Conservation (phyloP, 2,329 filamentous ascomycete species). For the Truncatella angustata region DNA sequence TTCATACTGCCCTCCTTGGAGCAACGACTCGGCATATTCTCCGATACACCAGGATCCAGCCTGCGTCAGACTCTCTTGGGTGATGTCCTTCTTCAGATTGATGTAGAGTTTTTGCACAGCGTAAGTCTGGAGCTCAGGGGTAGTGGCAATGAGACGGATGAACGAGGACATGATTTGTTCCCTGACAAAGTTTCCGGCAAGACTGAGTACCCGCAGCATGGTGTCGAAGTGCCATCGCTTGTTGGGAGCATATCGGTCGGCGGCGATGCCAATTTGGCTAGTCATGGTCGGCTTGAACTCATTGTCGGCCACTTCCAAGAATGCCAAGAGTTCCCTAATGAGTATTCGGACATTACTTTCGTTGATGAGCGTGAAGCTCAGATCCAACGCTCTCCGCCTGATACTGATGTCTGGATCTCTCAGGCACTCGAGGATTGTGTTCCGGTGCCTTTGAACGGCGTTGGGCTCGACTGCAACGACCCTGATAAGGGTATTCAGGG, state of each 20-base stretch:
- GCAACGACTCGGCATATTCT: constrained; percentile 89
- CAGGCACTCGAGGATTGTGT: constrained; percentile 94
- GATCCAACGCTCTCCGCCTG: constrained; percentile 86
- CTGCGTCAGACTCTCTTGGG: constrained; percentile 90
- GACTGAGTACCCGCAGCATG: constrained; percentile 87
- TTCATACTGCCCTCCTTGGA: constrained; percentile 87
- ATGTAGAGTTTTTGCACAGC: constrained; percentile 93
- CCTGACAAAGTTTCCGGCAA: constrained; percentile 96
- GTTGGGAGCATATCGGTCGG: constrained; percentile 92
- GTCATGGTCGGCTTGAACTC: constrained; percentile 99
- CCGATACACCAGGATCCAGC: constrained; percentile 97
- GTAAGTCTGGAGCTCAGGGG: constrained; percentile 91
- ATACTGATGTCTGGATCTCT: constrained; percentile 98
- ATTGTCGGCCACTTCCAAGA: constrained; percentile 94
- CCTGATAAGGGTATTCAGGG: constrained; percentile 94
- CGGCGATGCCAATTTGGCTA: constrained; percentile 94
- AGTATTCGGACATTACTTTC: constrained; percentile 93
- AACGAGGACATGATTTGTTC: constrained; percentile 98
- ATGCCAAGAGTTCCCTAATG: constrained; percentile 88
- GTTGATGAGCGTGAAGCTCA: constrained; percentile 98
- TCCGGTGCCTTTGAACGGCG: constrained; percentile 92
- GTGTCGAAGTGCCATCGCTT: constrained; percentile 99
- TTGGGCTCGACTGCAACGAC: constrained; percentile 98
- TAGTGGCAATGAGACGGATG: constrained; percentile 90
- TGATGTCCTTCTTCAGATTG: constrained; percentile 92